Conservation (phyloP, 192 early-diverging fungal genomes). For the Chytriomyces hyalinus region DNA sequence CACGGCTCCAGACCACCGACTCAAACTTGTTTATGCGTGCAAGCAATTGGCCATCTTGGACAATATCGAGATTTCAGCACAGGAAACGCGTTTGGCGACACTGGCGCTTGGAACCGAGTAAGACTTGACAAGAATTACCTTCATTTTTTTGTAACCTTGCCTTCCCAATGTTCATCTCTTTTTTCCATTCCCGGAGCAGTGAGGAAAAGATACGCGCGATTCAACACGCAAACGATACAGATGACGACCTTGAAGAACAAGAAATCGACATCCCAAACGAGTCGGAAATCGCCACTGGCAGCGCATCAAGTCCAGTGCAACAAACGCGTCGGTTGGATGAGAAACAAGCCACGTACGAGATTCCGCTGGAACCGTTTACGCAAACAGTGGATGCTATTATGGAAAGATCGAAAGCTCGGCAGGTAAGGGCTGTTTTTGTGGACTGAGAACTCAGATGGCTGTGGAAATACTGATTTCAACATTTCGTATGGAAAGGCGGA, state of each 20-base stretch:
- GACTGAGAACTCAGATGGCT: too few species aligned
- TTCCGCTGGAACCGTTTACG: constrained; percentile 23
- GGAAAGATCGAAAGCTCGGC: constrained; percentile 9
- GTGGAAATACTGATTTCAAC: background rate
- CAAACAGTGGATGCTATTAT: constrained; percentile 21
- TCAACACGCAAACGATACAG: background rate
- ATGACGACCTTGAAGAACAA: background rate
- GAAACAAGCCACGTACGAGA: background rate
- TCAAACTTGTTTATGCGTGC: constrained; percentile 15
- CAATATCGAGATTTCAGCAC: background rate
- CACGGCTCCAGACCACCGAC: constrained; percentile 16
- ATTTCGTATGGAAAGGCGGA: constrained; percentile 7
- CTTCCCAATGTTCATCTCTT: background rate
- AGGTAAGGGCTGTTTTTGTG: background rate
- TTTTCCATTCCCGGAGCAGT: too few species aligned
- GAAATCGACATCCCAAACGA: background rate
- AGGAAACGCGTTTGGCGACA: constrained; percentile 15
- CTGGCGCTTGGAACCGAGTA: constrained; percentile 16
- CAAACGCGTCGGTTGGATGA: background rate
- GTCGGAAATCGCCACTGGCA: background rate
- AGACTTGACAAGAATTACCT: background rate
- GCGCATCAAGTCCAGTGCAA: background rate
- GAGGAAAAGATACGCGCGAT: background rate
- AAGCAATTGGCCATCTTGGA: constrained; percentile 10
- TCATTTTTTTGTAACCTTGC: too few species aligned